These are phyloP conservation scores for Alternaria angustiovoidea DNA, from an alignment of 2,329 filamentous ascomycete species.

Conservation along the genomic window DNA sequence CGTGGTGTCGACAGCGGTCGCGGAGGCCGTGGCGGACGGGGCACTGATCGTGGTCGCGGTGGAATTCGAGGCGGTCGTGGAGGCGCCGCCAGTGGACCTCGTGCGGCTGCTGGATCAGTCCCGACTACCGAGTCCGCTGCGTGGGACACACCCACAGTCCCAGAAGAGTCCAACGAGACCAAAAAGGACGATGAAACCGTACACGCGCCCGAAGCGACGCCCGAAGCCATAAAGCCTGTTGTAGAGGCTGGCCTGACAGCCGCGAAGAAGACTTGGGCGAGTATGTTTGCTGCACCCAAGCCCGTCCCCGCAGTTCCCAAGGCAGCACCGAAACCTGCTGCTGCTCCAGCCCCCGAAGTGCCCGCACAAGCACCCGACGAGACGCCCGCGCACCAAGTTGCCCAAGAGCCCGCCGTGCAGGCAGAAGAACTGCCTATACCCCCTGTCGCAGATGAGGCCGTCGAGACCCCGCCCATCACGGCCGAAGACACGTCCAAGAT, in stretches of 20 bases:
- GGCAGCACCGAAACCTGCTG: constrained; percentile 43
- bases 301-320: constrained; percentile 54
- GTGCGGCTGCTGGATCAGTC: constrained; percentile 64
- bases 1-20: constrained; percentile 49
- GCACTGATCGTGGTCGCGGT: constrained; percentile 64
- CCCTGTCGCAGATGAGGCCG: constrained; percentile 49
- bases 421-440: constrained; percentile 53
- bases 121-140: constrained; percentile 74
- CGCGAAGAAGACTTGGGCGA: constrained; percentile 63
- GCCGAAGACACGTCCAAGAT: constrained; percentile 38
- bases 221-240: constrained; percentile 28
- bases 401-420: constrained; percentile 47
- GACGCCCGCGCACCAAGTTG: constrained; percentile 51
- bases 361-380: constrained; percentile 43
- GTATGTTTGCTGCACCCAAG: constrained; percentile 61
- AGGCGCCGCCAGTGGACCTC: constrained; percentile 70
- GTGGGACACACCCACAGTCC: constrained; percentile 61
- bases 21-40: constrained; percentile 60
- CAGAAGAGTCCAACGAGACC: constrained; percentile 29
- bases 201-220: constrained; percentile 26
- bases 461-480: constrained; percentile 40
- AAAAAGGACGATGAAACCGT: constrained; percentile 34
- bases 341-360: constrained; percentile 50
- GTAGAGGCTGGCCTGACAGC: constrained; percentile 41
- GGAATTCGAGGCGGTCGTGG: constrained; percentile 68